Evolutionary conservation across 441 rosid species (phyloP).

Genomic region (Melastoma candidum): DNA sequence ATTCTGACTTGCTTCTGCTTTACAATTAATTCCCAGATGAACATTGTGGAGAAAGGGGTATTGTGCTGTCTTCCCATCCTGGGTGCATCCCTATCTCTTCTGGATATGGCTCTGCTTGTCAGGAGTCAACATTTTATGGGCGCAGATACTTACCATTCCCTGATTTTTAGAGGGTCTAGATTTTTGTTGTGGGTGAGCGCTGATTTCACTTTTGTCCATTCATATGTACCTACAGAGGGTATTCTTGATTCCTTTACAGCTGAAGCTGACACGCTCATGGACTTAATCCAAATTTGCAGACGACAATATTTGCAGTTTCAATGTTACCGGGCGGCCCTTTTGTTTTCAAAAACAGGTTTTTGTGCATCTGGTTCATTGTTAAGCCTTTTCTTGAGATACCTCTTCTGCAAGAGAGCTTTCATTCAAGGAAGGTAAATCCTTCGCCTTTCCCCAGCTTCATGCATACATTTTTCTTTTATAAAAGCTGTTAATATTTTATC

Average conservation of each 20-base stretch:
- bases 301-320: slow-evolving; percentile 30
- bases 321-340: slow-evolving; percentile 24
- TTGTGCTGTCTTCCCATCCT: slow-evolving; percentile 40
- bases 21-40: slow-evolving; percentile 28
- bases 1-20: slow-evolving; percentile 8
- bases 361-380: slow-evolving; percentile 74
- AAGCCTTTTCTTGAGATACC: slow-evolving; percentile 38
- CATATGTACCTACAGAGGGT: slow-evolving; percentile 3
- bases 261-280: slow-evolving; percentile 11
- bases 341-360: slow-evolving; percentile 30
- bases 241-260: slow-evolving; percentile 6
- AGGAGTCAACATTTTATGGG: slow-evolving; percentile 32
- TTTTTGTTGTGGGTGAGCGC: slow-evolving; percentile 64
- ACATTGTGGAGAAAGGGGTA: slow-evolving; percentile 32
- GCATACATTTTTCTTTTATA: no score
- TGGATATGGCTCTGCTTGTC: slow-evolving; percentile 39
- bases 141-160: slow-evolving; percentile 31
- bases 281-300: slow-evolving; percentile 27
- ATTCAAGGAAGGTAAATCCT: slow-evolving; percentile 36
- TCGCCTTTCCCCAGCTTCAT: slow-evolving; percentile 1
- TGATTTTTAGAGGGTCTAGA: slow-evolving; percentile 48
- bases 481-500: no score
- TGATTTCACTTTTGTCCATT: slow-evolving; percentile 4
- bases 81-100: slow-evolving; percentile 57
- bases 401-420: slow-evolving; percentile 35